A percentile compares a stretch with the other conserved stretches of the same genome.
Conservation (phyloP, 2,329 filamentous ascomycete species). For the Aspergillus sp. region DNA sequence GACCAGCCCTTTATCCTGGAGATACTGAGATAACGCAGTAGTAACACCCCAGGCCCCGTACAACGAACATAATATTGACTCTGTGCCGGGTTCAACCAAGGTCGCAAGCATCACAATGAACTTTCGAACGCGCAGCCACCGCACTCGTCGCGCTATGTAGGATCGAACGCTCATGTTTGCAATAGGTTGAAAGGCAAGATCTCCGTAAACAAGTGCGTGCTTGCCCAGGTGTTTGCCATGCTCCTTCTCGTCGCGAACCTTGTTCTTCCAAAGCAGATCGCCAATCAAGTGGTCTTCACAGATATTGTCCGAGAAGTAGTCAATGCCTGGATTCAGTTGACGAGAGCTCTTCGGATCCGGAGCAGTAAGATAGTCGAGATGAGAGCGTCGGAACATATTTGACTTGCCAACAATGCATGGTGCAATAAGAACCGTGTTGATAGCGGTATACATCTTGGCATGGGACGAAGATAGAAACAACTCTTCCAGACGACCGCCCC, state of each 20-base stretch:
- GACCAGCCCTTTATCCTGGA: slow-evolving; percentile 44
- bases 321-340: slow-evolving; percentile 65
- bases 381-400: slow-evolving; percentile 95
- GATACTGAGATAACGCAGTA: slow-evolving; percentile 60
- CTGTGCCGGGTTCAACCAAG: slow-evolving; percentile 87
- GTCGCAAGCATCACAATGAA: slow-evolving; percentile 90
- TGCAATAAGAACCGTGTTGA: slow-evolving; percentile 87
- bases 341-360: slow-evolving; percentile 50
- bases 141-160: slow-evolving; percentile 76
- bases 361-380: slow-evolving; percentile 72
- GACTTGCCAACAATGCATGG: slow-evolving; percentile 96
- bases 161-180: slow-evolving; percentile 73
- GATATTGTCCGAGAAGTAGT: slow-evolving; percentile 93
- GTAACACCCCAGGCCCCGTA: slow-evolving; percentile 79
- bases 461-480: slow-evolving; percentile 92
- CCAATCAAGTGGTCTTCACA: slow-evolving; percentile 97
- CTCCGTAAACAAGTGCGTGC: slow-evolving; percentile 80
- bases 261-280: slow-evolving; percentile 76
- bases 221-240: slow-evolving; percentile 59
- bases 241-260: slow-evolving; percentile 37
- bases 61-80: slow-evolving; percentile 78
- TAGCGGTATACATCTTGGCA: slow-evolving; percentile 96
- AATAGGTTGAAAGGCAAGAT: slow-evolving; percentile 88
- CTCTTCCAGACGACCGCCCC: slow-evolving; percentile 86
- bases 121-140: slow-evolving; percentile 92